Conservation (phyloP, 805 yeast species). For the Candida stauntonica region DNA sequence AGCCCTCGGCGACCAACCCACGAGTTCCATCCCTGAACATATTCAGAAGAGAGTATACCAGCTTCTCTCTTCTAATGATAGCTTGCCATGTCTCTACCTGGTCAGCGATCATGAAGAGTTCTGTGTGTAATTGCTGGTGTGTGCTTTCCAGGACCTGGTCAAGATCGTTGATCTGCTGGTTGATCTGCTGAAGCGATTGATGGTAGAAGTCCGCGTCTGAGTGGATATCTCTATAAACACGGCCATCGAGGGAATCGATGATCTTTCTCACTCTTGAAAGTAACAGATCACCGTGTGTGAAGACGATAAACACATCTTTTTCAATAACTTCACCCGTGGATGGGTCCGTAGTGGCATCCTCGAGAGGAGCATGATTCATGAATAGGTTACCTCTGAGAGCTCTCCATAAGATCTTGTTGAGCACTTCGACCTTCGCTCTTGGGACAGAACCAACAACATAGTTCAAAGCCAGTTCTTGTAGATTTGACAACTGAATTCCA, state of each 20-base stretch:
- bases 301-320: slow-evolving; percentile 82
- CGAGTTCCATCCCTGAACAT: slow-evolving; percentile 80
- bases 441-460: slow-evolving; percentile 71
- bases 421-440: slow-evolving; percentile 59
- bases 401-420: slow-evolving; percentile 89
- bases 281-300: slow-evolving; percentile 84
- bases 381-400: slow-evolving; percentile 87
- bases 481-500: slow-evolving; percentile 27
- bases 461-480: slow-evolving; percentile 24
- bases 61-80: slow-evolving; percentile 70
- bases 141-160: slow-evolving; percentile 61
- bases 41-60: slow-evolving; percentile 74
- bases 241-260: slow-evolving; percentile 87
- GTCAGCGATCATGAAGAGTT: slow-evolving; percentile 71
- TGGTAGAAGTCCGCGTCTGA: slow-evolving; percentile 35
- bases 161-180: slow-evolving; percentile 36
- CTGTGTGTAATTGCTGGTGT: slow-evolving; percentile 66
- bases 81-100: slow-evolving; percentile 74
- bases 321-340: slow-evolving; percentile 52
- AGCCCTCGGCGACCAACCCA: slow-evolving; percentile 91
- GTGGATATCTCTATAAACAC: slow-evolving; percentile 50
- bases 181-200: slow-evolving; percentile 25
- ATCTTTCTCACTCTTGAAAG: slow-evolving; percentile 72
- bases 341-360: slow-evolving; percentile 61
- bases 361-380: slow-evolving; percentile 68